Base-by-base conservation (phyloP, 2,329 filamentous ascomycete species). In the Neonectria sp. region DNA sequence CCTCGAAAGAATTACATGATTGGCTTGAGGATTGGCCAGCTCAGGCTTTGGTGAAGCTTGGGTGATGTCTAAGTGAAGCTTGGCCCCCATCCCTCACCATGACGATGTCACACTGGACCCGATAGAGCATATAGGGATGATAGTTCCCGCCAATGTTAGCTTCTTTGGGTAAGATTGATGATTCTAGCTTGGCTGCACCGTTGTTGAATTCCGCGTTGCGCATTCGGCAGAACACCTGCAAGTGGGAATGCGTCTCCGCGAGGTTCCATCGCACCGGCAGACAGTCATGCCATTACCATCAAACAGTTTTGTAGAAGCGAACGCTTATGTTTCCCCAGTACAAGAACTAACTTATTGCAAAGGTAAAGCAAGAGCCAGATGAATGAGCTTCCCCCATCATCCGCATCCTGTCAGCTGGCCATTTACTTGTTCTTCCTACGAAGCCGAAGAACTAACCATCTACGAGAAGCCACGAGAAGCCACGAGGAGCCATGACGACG, bases 181-280 rank as follows among this genome's bases (percentile, higher is more conserved):
- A 25, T 33, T 13, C 33, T n/a, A 25, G 43, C 4, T 6, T 13
- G 37, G n/a, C n/a, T 17, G 25, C n/a, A 15, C 24, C 6, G 31
- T 17, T 17, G 37, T 13, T 29, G 27, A 21, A 21, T 33, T 40
- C 21, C 27, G 49, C 49, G 49, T 31, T 29, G 33, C 24, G 25
- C 46, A 13, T 45, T 52, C 29, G 57, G n/a, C 13, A 31, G 35
- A 60, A 15, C 24, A 24, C n/a, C 13, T 45, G 6, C 29, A 24
- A 35, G 35, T 53, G 31, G 21, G 31, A 25, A 29, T 27, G 29
- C 31, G 51, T 35, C 51, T 35, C 31, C 51, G 21, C 21, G 31
- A 53, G n/a, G 29, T 31, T 53, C 51, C 51, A 53, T 53, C 51
- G 6, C 51, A 53, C 51, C 31, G n/a, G 6, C 29, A 13, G 49